Evolutionary conservation across 805 yeast species (phyloP).

Genomic region (Yarrowia sp.): DNA sequence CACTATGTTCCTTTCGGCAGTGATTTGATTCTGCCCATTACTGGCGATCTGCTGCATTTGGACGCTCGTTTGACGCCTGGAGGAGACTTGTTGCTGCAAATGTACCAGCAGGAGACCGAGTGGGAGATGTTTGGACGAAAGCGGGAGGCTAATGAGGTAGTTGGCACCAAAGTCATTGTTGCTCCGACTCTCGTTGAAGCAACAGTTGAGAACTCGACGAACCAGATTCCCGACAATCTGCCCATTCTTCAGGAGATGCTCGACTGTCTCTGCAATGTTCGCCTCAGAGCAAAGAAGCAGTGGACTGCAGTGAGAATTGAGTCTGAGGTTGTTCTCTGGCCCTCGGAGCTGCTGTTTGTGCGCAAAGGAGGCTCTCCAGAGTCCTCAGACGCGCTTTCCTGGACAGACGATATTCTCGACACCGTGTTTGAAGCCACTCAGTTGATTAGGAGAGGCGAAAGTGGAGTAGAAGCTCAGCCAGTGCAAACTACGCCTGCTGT

Average conservation of each 20-base stretch:
- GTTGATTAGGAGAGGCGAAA: not conserved
- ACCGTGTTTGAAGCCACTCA: slow-evolving; percentile 15
- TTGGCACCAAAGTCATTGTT: not conserved
- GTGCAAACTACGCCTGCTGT: not conserved
- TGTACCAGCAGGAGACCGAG: slow-evolving; percentile 27
- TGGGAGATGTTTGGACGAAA: slow-evolving; percentile 5
- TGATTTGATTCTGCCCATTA: slow-evolving; percentile 24
- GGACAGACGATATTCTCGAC: slow-evolving; percentile 8
- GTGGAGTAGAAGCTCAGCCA: too few relatives aligned
- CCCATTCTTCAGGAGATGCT: not conserved
- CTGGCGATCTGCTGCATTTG: slow-evolving; percentile 30
- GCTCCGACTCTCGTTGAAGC: slow-evolving; percentile 13
- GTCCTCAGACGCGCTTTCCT: not conserved
- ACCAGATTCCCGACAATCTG: slow-evolving; percentile 1
- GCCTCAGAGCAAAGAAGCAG: slow-evolving; percentile 3
- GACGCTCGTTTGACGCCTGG: slow-evolving; percentile 31
- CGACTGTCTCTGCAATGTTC: not conserved
- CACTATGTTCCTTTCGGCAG: slow-evolving; percentile 31
- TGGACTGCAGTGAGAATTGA: not conserved
- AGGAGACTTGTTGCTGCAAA: slow-evolving; percentile 33
- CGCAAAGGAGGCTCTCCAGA: not conserved
- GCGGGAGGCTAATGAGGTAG: not conserved
- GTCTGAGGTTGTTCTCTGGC: not conserved
- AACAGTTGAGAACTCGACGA: not conserved
- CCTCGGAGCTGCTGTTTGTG: slow-evolving; percentile 7